Evolutionary conservation across 2,329 filamentous ascomycete species (phyloP), one percentile per base, ranked within the genome.

Genomic region (Chaetomium sp.): DNA sequence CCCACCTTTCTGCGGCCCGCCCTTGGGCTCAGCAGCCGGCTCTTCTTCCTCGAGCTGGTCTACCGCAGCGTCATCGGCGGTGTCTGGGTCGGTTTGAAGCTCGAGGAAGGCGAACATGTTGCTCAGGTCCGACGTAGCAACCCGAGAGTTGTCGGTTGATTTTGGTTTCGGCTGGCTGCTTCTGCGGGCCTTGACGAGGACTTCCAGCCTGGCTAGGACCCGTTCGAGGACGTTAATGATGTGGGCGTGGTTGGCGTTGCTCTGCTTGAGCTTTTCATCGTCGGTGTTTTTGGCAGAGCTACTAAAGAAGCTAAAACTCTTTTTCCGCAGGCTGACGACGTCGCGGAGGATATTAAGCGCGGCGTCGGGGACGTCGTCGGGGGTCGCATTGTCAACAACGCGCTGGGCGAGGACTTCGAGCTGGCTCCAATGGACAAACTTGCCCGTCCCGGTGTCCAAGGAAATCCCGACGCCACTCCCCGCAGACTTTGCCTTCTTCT

Each of bases 61-160:
- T 25, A 10, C 50, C 1, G 33, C 19, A 1, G 50, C 35, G 12
- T 61, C 65, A 1, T 69, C 68, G 4, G 61, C 68, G 6, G n/a
- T 63, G 8, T 64, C 64, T 9, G 67, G 57, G 1, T 63, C 62
- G n/a, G 69, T 50, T 45, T 73, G 68, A n/a, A 72, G 64, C 16
- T 71, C 64, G 13, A 74, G 70, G 47, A 70, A 59, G 47, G 70
- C 68, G 45, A 73, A 74, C 71, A 74, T 70, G 60, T 74, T 74
- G 50, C 64, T 71, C 57, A 72, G 51, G 42, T 74, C 68, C 23
- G 62, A 56, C 45, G 69, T 65, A 29, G 60, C 59, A 2, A 71
- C 47, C 7, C 56, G 62, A 21, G 42, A 45, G 23, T 65, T 64
- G 6, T 58, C 27, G 33, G 58, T 31, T 27, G 59, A 19, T 45